Percentiles rank a stretch among this genome's conserved stretches.
Evolutionary conservation across 495 filamentous ascomycete species (phyloP).

Genomic region (Hyaloscypha variabilis): DNA sequence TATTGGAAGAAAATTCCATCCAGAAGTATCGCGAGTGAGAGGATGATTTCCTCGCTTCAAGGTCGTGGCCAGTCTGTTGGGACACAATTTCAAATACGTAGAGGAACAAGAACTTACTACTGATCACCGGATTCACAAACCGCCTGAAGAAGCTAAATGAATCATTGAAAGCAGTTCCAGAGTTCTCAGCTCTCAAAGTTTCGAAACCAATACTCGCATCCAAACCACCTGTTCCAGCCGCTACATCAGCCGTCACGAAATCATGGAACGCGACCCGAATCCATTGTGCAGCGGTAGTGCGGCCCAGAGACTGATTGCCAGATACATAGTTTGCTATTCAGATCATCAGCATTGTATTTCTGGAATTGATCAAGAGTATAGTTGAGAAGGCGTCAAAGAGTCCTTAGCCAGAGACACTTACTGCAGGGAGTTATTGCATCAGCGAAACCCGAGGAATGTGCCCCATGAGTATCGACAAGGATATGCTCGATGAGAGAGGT

Average conservation of each 20-base stretch:
- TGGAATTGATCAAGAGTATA: not conserved
- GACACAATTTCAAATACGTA: no score
- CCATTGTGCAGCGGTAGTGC: constrained; percentile 28
- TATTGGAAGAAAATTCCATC: no score
- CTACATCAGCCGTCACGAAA: constrained; percentile 23
- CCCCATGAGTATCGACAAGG: constrained; percentile 38
- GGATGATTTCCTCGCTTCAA: no score
- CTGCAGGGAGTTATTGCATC: constrained; percentile 38
- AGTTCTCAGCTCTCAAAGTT: constrained; percentile 34
- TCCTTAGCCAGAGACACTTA: not conserved
- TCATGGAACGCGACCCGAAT: constrained; percentile 27
- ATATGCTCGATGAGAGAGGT: constrained; percentile 36
- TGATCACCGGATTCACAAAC: constrained; percentile 19
- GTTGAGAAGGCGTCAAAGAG: no score
- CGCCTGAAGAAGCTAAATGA: constrained; percentile 19
- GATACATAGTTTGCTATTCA: constrained; percentile 23
- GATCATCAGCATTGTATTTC: not conserved
- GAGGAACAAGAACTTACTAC: constrained; percentile 8
- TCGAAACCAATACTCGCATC: constrained; percentile 40
- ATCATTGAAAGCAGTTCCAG: constrained; percentile 34
- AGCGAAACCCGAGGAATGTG: constrained; percentile 37
- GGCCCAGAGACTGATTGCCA: constrained; percentile 16
- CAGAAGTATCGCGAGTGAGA: no score
- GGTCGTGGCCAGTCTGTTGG: no score
- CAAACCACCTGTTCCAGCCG: constrained; percentile 28